Evolutionary conservation across 208 protist species (phyloP), one percentile per base, ranked within the genome.

Genomic region (Zelonia costaricensis): DNA sequence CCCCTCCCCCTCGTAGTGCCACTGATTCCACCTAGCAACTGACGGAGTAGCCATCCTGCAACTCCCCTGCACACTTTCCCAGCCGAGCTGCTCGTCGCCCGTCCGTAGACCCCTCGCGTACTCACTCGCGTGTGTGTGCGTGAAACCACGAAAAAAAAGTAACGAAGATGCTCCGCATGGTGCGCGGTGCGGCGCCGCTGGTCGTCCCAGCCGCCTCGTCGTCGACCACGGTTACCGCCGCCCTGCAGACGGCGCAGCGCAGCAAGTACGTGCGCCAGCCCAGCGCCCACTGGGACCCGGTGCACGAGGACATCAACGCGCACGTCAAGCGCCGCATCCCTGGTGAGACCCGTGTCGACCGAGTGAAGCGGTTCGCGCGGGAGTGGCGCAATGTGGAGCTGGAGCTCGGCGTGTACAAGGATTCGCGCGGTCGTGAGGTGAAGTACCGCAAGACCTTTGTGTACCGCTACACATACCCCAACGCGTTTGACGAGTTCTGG

Each of bases 371-470:
- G 22, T 95, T 95, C 40, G 88, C 88, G 0, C 84, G 88, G 2
- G 88, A 95, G 73, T 95, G 88, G 88, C 88, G 88, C 80, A 95
- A 95, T 59, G 88, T 95, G 40, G 85, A 95, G 74, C 69, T 95
- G 40, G 85, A 95, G 69, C 69, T 95, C 27, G 88, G 88, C 51
- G 82, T 90, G 13, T 92, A 95, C 80, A 89, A 89, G 67, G 88
- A 95, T 46, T 88, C 85, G 7, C 82, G 88, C 48, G 88, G 88
- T 51, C 82, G 88, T 57, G 88, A 95, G 42, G 81, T 95, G 40
- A 95, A 95, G 68, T 92, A 95, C 70, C 74, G 88, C 36, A 95
- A 95, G 53, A 95, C 88, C 5, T 95, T 92, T 54, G 88, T 95
- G 13, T 95, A 95, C 66, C 88, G 85, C 69, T 95, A 95, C 71